Conservation (phyloP, 257 asterid genomes). For the Solanum lycopersicoides region DNA sequence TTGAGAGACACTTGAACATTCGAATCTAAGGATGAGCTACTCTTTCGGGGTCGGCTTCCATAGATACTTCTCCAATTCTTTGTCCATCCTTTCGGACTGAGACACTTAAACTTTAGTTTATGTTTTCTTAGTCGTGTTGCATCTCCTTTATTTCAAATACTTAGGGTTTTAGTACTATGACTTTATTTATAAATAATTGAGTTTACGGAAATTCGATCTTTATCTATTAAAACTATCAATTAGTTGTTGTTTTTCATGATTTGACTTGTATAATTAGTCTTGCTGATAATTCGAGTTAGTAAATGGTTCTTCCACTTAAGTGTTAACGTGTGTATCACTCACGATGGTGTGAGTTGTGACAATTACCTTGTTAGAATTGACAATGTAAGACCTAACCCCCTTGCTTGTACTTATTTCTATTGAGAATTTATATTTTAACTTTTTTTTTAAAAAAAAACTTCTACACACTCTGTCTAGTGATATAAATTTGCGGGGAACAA, state of each 20-base stretch:
- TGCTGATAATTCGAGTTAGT: not conserved
- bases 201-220: not conserved
- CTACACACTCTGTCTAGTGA: not conserved
- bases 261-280: not conserved
- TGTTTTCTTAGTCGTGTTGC: not conserved
- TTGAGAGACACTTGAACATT: not conserved
- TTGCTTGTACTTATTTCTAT: not conserved
- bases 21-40: not conserved
- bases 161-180: no score
- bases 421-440: not conserved
- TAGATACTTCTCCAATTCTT: not conserved
- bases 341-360: not conserved
- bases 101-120: not conserved
- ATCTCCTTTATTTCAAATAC: no score
- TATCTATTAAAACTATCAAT: not conserved
- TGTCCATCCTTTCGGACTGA: not conserved
- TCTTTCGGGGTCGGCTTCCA: not conserved
- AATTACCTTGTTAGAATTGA: no score
- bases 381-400: not conserved
- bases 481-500: accelerated
- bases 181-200: not conserved
- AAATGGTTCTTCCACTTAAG: not conserved
- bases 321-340: no score
- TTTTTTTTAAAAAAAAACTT: no score
- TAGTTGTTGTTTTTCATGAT: not conserved